Evolutionary conservation across 257 asterid genomes (phyloP), one percentile per base, ranked within the genome.

Genomic region (Cordia subcordata): DNA sequence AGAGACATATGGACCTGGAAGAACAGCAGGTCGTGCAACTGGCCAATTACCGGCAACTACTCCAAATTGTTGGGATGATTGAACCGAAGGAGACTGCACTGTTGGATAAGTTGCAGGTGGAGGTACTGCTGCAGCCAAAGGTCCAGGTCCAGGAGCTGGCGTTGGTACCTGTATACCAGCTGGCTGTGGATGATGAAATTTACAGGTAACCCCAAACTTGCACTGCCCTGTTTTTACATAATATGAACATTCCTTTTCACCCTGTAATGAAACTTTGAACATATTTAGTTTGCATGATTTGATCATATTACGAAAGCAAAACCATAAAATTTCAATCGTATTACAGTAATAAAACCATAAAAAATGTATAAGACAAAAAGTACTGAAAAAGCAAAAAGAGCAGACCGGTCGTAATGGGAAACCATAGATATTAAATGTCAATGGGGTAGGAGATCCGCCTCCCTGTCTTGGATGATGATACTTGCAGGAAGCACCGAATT

Each of bases 141-240:
- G 51, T 35, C 77, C 79, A 14, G 73, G 47, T 42, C 12, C 47
- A 33, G 69, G 59, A 19, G 70, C 73, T 16, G 71, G 49, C 20
- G 79, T n/a, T n/a, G n/a, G 76, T 51, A 63, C 40, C 56, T 69
- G 78, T 40, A 61, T 45, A 33, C 81, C 85, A 32, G 77, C 78
- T 47, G 85, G 91, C 75, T 75, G 87, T 49, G 96, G 91, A 56
- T 87, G 96, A 77, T 87, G 84, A 74, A 66, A 85, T 79, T 85
- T 87, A 72, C 94, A 85, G 67, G 91, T 80, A 57, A 70, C 61
- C 1, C 94, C 94, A 57, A 80, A 87, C 68, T 85, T 87, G 79
- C 94, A 82, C 38, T 77, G 82, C 65, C 88, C 94, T 9, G 88
- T 87, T 77, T 79, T 87, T 33, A 68, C 71, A 64, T 76, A 87